Percentiles rank a stretch among this genome's conserved stretches.
Conservation (phyloP, 148 eudicot species). For the Salicornia ramosissima region DNA sequence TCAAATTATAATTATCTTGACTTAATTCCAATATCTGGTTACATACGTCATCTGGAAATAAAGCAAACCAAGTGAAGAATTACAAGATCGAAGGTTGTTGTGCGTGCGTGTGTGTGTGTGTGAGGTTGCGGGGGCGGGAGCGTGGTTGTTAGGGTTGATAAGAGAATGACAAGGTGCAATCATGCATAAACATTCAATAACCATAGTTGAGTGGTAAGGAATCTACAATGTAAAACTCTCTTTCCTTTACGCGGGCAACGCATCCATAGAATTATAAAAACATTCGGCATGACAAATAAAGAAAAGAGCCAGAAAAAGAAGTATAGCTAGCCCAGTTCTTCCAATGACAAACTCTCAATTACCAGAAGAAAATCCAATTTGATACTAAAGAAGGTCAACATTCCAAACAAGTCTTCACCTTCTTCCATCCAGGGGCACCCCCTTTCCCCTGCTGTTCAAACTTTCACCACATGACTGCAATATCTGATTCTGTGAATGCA, state of each 20-base stretch:
- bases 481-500: slow-evolving; percentile 21
- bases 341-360: background rate
- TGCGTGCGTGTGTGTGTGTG: too few relatives aligned
- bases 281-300: background rate
- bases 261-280: slow-evolving; percentile 15
- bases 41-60: background rate
- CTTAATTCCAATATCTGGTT: background rate
- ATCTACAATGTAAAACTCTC: slow-evolving; percentile 4
- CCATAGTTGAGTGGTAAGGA: background rate
- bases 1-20: background rate
- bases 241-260: background rate
- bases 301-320: background rate
- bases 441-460: background rate
- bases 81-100: background rate
- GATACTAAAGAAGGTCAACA: background rate
- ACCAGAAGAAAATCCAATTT: background rate
- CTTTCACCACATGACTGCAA: slow-evolving; percentile 1
- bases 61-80: background rate
- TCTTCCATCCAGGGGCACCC: slow-evolving; percentile 11
- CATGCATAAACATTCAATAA: too few relatives aligned
- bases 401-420: slow-evolving; percentile 12
- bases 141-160: too few relatives aligned
- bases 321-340: background rate
- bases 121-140: too few relatives aligned
- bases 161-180: too few relatives aligned